Percentiles rank a stretch among this genome's conserved stretches.
These are phyloP conservation scores for Colletotrichum tropicale DNA, from an alignment of 2,329 filamentous ascomycete species.

Conservation along the genomic window DNA sequence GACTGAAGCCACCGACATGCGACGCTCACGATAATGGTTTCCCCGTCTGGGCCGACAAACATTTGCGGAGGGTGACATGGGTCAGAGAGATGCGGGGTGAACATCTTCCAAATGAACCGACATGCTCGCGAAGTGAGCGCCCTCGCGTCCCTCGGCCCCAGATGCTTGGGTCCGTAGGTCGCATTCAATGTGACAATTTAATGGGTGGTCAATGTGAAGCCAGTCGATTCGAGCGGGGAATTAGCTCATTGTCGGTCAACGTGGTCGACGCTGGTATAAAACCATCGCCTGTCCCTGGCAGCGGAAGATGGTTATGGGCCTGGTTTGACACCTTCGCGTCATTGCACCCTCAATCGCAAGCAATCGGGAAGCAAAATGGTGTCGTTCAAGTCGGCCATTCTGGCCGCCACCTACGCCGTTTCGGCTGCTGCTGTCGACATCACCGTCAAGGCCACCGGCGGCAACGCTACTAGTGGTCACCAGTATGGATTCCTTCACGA, in stretches of 20 bases:
- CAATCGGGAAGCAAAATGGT: slow-evolving; percentile 15
- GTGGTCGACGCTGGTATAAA: background rate
- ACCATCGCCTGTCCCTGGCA: background rate
- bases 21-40: background rate
- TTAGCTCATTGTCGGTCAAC: background rate
- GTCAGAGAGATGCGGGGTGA: background rate
- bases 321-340: slow-evolving; percentile 1
- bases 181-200: background rate
- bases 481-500: slow-evolving; percentile 52
- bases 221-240: background rate
- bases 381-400: slow-evolving; percentile 21
- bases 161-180: background rate
- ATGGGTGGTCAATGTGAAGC: background rate
- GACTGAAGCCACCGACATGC: slow-evolving; percentile 16
- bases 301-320: rapidly evolving
- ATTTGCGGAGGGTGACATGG: background rate
- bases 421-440: slow-evolving; percentile 44
- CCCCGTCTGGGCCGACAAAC: background rate
- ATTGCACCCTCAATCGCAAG: background rate
- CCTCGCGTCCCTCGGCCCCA: background rate
- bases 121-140: background rate
- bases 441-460: slow-evolving; percentile 38
- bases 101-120: background rate
- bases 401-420: slow-evolving; percentile 22
- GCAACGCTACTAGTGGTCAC: slow-evolving; percentile 46